Base-by-base conservation (phyloP, 768 basidiomycete species). In the Boletus sp. region DNA sequence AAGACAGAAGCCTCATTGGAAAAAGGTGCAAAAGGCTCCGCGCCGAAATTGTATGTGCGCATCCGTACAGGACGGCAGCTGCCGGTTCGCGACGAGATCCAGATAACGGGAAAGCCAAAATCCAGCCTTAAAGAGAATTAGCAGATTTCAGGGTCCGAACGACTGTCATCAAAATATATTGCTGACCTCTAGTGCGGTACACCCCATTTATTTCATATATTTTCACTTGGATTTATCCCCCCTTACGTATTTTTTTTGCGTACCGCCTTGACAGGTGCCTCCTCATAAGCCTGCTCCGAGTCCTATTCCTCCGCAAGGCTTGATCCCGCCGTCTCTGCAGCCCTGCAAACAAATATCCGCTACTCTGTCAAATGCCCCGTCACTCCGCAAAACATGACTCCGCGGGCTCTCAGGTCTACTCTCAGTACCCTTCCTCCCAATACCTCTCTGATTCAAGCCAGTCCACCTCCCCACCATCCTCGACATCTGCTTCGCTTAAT, bases 221-320 rank as follows among this genome's bases (percentile, higher is more conserved):
- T 65, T 69, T 55, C 34, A 46, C 37, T 48, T 40, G 55, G 33
- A 54, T 54, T 51, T 53, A 56, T 53, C 47, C n/a, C n/a, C 41
- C 17, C 17, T 70, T 70, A 72, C 70, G 70, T 70, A 69, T 70
- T 48, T 72, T 62, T 67, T 46, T 65, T 60, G 55, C 55, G 70
- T 72, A 70, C 69, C 45, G 69, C 69, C 69, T 72, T 63, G 68
- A 71, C 64, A 64, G 58, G 56, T 69, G 57, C 58, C 60, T 66
- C 68, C 70, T 70, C 68, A 72, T 72, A 70, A 70, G 45, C 68
- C 63, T 58, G 38, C 58, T 59, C 58, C 56, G 65, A 57, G 45
- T 67, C 30, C 41, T 55, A 39, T 57, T 60, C 50, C 56, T 64
- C 64, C 64, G 56, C 64, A 67, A 61, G 47, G 46, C 55, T 64